Evolutionary conservation across 2,329 filamentous ascomycete species (phyloP), one percentile per base, ranked within the genome.

Genomic region (Fusarium hainanense): DNA sequence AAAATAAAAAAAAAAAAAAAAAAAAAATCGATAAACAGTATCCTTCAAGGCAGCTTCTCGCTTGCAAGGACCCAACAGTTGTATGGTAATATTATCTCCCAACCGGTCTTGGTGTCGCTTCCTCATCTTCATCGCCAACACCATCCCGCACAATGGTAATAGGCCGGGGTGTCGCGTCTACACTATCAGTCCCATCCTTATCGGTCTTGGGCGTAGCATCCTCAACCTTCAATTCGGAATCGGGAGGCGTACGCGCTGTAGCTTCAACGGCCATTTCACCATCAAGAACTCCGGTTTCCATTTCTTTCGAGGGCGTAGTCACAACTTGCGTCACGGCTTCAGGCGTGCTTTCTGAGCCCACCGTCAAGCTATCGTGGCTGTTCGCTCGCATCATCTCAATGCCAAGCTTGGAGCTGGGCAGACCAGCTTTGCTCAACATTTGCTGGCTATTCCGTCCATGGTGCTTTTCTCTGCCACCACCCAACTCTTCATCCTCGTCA

Each of bases 361-460:
- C 54, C 2, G 83, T 83, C 57, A 93, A 88, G 75, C 94, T 97
- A 50, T 97, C 95, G 74, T 95, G 92, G 76, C 93, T 97, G 78
- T 97, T 97, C 21, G 95, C 97, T 49, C 95, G 90, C 93, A 98
- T 95, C 95, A 98, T 98, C 79, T 98, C 95, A 51, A 94, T 96
- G 3, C 94, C 94, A 3, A 98, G 87, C 79, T 97, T 98, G 1
- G 94, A 97, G 56, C 91, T 92, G 14, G 92, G 91, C 25, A 92
- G 85, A 40, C 85, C 84, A 18, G 83, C 81, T 69, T 89, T 89
- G 63, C 81, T 76, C 40, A 75, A 69, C 54, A 77, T 63, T 12
- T 79, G 76, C 56, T 81, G 80, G 72, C 77, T 81, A 58, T 77
- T 76, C 25, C 79, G 83, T 40, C 87, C 83, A 42, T 83, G 78